Base-by-base conservation (phyloP, 768 basidiomycete species). In the Chalciporus sphaerocephalus region DNA sequence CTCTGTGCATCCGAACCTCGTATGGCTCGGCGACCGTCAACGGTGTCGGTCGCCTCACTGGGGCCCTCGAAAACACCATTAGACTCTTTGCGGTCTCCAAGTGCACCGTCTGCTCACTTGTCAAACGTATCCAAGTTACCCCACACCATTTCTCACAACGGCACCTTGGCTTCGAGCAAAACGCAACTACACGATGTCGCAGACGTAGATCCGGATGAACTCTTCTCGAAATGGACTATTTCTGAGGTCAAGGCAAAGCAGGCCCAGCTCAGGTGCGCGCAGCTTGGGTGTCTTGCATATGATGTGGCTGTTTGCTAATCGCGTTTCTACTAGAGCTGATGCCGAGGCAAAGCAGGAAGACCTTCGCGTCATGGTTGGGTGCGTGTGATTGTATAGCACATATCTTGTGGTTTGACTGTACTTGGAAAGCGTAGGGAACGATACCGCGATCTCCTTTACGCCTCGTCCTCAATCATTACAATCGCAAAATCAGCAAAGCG, bases 341-440 rank as follows among this genome's bases (percentile, higher is more conserved):
- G 90, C 89, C 0, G 87, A 91, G 59, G 83, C 81, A 35, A 92
- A 92, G 64, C 86, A 90, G 57, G 87, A 92, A 61, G 90, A 92
- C 58, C 75, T 92, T 35, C 77, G 90, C 57, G 72, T 87, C 36
- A 92, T 92, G 90, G 90, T 92, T 68, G 90, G 90, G 90, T 92
- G 71, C 78, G 90, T 83, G 52, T 35, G 47, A 25, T 38, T 46
- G 15, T 47, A 15, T 21, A 28, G 21, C 25, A 21, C 8, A 10
- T 11, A 38, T 28, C 35, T 37, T 25, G 10, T 42, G 39, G 44
- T 67, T 51, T 65, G 67, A 70, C 56, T 62, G 58, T 68, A 68
- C 57, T 61, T 61, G 69, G 79, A 78, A 82, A 80, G 78, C 59
- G 64, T 65, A 92, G 90, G 68, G 90, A 92, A 81, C 83, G 89